Evolutionary conservation across 192 early-diverging fungal genomes (phyloP), one percentile per base, ranked within the genome.

Genomic region (Mortierella hygrophila): DNA sequence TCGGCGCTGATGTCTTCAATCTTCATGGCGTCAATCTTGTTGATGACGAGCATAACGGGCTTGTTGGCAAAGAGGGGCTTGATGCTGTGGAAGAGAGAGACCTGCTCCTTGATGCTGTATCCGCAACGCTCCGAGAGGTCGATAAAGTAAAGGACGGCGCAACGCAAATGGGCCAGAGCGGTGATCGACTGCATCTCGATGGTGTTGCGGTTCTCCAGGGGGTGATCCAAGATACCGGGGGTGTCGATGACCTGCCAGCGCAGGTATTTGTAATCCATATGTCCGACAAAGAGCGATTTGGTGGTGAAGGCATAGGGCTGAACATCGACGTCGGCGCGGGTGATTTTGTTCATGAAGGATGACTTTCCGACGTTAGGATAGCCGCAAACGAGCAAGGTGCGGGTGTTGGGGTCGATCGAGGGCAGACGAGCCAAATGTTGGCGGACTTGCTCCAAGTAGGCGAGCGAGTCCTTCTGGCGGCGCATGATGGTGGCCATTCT

Each of bases 131-230:
- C 99, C 9, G 98, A 99, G 40, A 98, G 89, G 88, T 99, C 99
- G 80, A 99, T 95, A 89, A 99, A 99, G 94, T 95, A 99, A 85
- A 99, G 87, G 76, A 99, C 94, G 60, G 97, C 96, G 21, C 97
- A 95, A 77, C 98, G 94, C 90, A 99, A 89, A 88, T 99, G 99
- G 15, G 99, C 99, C 69, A 99, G 91, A 42, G 99, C 99, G 13
- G 99, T 99, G 84, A 99, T 97, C 72, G 97, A 99, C 92, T 99
- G 99, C 99, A 99, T 99, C 91, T 99, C 99, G 81, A 99, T 99
- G 44, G 98, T 99, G 91, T 99, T 99, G 83, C 98, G 94, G 85
- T 99, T 94, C 91, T 99, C 99, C 72, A 99, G 93, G 35, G 99
- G 97, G 88, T 99, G 99, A 91, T 99, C 99, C 68, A 99, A 93